Conservation (phyloP, 176 grass and related monocot genomes). For the Cymbopogon citratus region DNA sequence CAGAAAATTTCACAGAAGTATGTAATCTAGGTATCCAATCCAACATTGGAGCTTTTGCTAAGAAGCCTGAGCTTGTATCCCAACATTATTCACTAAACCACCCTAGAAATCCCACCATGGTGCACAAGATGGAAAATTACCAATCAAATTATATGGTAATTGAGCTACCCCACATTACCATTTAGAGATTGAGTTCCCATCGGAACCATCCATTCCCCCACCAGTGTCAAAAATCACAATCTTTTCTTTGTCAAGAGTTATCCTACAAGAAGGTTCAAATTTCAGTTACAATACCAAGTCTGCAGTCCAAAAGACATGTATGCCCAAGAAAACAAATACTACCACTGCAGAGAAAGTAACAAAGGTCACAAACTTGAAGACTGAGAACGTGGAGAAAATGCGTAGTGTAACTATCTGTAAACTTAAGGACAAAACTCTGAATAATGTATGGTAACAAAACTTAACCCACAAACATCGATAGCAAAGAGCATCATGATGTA, state of each 20-base stretch:
- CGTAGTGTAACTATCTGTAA: not conserved
- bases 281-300: not conserved
- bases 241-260: slow-evolving; percentile 36
- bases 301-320: not conserved
- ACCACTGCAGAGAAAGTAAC: not conserved
- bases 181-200: slow-evolving; percentile 49
- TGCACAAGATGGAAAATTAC: not conserved
- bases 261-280: slow-evolving; percentile 36
- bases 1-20: not conserved
- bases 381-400: not conserved
- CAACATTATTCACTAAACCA: not conserved
- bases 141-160: too few relatives aligned
- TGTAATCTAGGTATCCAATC: not conserved
- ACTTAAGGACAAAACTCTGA: not conserved
- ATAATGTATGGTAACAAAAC: not conserved
- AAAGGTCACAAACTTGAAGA: not conserved
- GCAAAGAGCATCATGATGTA: not conserved
- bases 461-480: not conserved
- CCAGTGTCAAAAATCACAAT: slow-evolving; percentile 53
- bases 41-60: not conserved
- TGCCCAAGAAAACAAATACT: not conserved
- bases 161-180: slow-evolving; percentile 34
- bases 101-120: not conserved
- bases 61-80: not conserved
- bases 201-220: slow-evolving; percentile 52